Conservation (phyloP, 768 basidiomycete genomes). For the Hebeloma cylindrosporum region DNA sequence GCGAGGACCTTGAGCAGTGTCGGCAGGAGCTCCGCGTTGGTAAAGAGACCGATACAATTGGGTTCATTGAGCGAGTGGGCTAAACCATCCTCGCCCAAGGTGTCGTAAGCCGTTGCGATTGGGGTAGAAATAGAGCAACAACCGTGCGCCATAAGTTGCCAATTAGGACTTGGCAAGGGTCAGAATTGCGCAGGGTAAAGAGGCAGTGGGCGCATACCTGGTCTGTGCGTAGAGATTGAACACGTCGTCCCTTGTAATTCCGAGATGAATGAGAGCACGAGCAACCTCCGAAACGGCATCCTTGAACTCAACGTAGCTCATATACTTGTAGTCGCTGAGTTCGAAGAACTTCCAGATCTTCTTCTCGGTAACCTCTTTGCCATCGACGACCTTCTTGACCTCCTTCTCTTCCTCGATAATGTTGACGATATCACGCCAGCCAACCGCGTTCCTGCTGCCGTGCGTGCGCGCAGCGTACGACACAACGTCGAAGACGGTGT, state of each 20-base stretch:
- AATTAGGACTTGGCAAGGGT: slow-evolving; percentile 56
- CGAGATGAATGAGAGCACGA: slow-evolving; percentile 71
- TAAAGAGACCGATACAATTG: slow-evolving; percentile 80
- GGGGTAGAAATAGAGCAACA: slow-evolving; percentile 76
- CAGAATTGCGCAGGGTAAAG: slow-evolving; percentile 5
- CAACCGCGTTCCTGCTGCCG: slow-evolving; percentile 72
- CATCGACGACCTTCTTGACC: slow-evolving; percentile 78
- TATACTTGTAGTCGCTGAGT: slow-evolving; percentile 85
- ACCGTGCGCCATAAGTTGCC: slow-evolving; percentile 86
- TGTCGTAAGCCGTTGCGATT: slow-evolving; percentile 96
- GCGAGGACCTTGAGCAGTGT: slow-evolving; percentile 71
- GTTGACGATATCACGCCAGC: slow-evolving; percentile 71
- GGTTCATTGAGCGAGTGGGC: slow-evolving; percentile 87
- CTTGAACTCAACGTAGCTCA: slow-evolving; percentile 71
- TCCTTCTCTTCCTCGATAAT: slow-evolving; percentile 87
- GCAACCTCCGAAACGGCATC: slow-evolving; percentile 64
- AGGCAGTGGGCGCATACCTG: slow-evolving; percentile 45
- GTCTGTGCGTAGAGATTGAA: slow-evolving; percentile 93
- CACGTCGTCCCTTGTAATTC: slow-evolving; percentile 63
- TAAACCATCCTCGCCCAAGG: slow-evolving; percentile 86
- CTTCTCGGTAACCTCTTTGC: slow-evolving; percentile 79
- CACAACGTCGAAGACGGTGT: slow-evolving; percentile 81
- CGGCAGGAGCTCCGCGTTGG: slow-evolving; percentile 87
- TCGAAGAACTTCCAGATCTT: slow-evolving; percentile 98
- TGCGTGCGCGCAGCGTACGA: slow-evolving; percentile 72